Percentiles rank a stretch among this genome's conserved stretches.
phyloP scores from a whole-genome alignment of 768 basidiomycete species.

The Russula sp. region DNA sequence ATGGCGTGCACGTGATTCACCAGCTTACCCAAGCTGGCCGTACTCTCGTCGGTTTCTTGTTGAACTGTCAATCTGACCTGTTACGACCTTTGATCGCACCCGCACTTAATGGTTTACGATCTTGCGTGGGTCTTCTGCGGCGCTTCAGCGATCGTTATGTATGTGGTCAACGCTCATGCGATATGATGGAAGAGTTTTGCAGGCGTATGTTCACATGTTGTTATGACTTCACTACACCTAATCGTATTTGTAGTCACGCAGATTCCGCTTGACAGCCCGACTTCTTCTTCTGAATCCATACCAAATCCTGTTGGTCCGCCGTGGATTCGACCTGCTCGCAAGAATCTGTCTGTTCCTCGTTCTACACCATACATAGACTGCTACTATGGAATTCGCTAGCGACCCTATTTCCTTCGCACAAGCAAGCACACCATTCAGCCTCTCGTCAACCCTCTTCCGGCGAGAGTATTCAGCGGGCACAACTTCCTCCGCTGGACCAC shows the following conservation, averaged over 20 bases:
- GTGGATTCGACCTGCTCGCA: constrained; percentile 87
- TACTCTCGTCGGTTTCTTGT: constrained; percentile 80
- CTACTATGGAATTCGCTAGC: constrained; percentile 1
- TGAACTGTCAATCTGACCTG: constrained; percentile 82
- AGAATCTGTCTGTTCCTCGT: constrained; percentile 50
- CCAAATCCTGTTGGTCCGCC: constrained; percentile 60
- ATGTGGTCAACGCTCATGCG: constrained; percentile 86
- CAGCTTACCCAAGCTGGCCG: constrained; percentile 92
- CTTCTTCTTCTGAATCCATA: constrained; percentile 49
- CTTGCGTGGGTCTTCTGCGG: constrained; percentile 82
- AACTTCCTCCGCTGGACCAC: neutral
- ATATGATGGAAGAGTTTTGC: constrained; percentile 94
- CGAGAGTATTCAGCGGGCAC: neutral
- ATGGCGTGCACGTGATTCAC: constrained; percentile 94
- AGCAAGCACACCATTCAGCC: constrained; percentile 2
- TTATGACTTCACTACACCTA: neutral
- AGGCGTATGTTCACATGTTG: constrained; percentile 60
- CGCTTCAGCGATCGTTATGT: constrained; percentile 91
- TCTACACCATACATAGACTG: constrained; percentile 37
- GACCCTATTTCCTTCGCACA: neutral
- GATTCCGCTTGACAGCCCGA: constrained; percentile 74
- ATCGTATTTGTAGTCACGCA: constrained; percentile 57
- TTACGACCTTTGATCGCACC: constrained; percentile 75
- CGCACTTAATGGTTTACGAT: constrained; percentile 79
- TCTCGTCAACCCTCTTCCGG: neutral